Conservation (phyloP, 2,329 filamentous ascomycete genomes). For the Xylaria sp. region DNA sequence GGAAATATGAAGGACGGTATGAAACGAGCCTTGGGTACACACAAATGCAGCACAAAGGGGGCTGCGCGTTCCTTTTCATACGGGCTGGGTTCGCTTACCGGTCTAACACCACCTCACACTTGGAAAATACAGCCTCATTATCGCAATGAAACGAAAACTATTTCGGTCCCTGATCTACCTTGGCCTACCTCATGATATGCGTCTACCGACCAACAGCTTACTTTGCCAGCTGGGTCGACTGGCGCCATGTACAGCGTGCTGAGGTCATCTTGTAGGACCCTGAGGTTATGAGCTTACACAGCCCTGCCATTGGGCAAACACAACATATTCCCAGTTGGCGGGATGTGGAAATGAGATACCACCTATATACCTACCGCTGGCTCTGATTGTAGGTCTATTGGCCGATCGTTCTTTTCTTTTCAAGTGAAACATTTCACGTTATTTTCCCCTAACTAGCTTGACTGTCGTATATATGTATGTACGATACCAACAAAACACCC, state of each 20-base stretch:
- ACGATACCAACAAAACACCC: neutral
- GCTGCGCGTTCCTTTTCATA: neutral
- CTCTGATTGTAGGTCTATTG: neutral
- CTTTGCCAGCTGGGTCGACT: neutral
- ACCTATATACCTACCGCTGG: neutral
- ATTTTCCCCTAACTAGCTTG: neutral
- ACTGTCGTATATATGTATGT: neutral
- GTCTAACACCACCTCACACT: neutral
- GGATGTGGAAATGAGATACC: neutral
- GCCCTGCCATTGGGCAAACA: neutral
- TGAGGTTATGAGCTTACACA: neutral
- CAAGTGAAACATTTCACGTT: neutral
- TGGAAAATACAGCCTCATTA: slow-evolving; percentile 3
- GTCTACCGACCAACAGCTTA: neutral
- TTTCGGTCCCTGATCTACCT: neutral
- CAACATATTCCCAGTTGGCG: neutral
- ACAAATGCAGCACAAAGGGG: neutral
- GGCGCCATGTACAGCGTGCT: neutral
- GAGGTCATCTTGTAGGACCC: neutral
- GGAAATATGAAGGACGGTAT: neutral
- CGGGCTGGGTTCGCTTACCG: neutral
- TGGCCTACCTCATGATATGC: neutral
- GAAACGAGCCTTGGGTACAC: neutral
- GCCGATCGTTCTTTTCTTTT: neutral
- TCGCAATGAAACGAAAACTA: neutral